phyloP scores from a whole-genome alignment of 345 rosid species.

The Raphanus raphanistrum region DNA sequence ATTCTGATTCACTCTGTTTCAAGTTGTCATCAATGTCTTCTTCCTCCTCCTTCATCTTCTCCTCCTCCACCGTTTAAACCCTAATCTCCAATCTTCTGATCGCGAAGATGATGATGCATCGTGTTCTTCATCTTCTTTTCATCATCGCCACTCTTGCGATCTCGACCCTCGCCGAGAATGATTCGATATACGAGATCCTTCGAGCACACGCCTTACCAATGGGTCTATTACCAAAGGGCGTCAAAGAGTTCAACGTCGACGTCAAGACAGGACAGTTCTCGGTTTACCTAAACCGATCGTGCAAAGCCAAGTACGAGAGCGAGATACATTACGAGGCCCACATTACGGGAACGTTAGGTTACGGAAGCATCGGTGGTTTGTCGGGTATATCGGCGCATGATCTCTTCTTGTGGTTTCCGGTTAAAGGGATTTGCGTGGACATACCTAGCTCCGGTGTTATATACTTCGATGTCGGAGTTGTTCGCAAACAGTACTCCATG shows the following conservation, averaged over 20 bases:
- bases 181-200: constrained; percentile 62
- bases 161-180: constrained; percentile 24
- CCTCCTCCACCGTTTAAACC: constrained; percentile 41
- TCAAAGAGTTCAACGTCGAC: constrained; percentile 51
- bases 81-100: constrained; percentile 28
- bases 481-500: constrained; percentile 72
- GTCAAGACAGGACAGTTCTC: constrained; percentile 53
- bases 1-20: constrained; percentile 46
- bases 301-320: constrained; percentile 83
- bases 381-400: constrained; percentile 82
- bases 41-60: constrained; percentile 10
- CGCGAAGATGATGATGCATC: constrained; percentile 15
- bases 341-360: constrained; percentile 65
- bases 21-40: constrained; percentile 57
- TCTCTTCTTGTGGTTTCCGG: constrained; percentile 85
- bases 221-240: constrained; percentile 78
- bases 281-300: constrained; percentile 69
- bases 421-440: constrained; percentile 75
- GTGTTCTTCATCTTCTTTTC: constrained; percentile 24
- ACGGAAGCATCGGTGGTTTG: constrained; percentile 66
- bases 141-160: constrained; percentile 4
- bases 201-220: constrained; percentile 64
- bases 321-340: constrained; percentile 76
- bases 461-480: constrained; percentile 80
- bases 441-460: constrained; percentile 83